Evolutionary conservation across 345 rosid genomes (phyloP), one percentile per base, ranked within the genome.

Genomic region (Melaleuca quinquenervia): DNA sequence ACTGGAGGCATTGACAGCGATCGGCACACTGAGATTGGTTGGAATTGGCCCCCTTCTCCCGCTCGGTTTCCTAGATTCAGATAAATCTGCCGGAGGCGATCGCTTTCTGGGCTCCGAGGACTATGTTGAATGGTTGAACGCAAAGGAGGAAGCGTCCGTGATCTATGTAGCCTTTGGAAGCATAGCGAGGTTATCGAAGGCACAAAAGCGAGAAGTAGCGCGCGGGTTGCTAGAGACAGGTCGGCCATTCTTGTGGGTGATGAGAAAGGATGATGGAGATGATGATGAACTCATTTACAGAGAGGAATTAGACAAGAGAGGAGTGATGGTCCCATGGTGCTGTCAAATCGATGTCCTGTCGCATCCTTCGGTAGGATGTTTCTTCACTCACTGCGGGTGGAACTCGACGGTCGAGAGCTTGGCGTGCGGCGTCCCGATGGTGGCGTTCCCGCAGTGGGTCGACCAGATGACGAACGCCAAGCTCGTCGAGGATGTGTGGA

Each of bases 191-290:
- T 49, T 75, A n/a, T 52, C 76, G 41, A 87, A 44, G 86, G 26
- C 3, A 3, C 86, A 87, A 50, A 84, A 22, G 86, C 27, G 15
- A 44, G 88, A 87, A 76, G 20, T 87, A 56, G 54, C 85, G 1
- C 36, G 29, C 0, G 80, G 86, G 24, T 54, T 87, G 48, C 49
- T 84, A 13, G 82, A 22, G 22, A 52, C 22, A 1, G 20, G 84
- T 18, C 55, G 51, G n/a, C 86, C 44, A 3, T 87, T 87, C 55
- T 76, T 84, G 62, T 32, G 88, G 36, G 92, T 90, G 56, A 82
- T 14, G 11, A 52, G 84, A 3, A 52, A 82, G 15, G 29, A 26
- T 41, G 44, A 27, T 27, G 58, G 84, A 51, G 60, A 82, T 20
- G 60, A 32, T 32, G 84, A 82, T 26, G 56, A 50, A 54, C 56